Percentiles rank a stretch among this genome's conserved stretches.
Evolutionary conservation across 202 grass and related monocot genomes (phyloP).

Genomic region (Setaria viridis): DNA sequence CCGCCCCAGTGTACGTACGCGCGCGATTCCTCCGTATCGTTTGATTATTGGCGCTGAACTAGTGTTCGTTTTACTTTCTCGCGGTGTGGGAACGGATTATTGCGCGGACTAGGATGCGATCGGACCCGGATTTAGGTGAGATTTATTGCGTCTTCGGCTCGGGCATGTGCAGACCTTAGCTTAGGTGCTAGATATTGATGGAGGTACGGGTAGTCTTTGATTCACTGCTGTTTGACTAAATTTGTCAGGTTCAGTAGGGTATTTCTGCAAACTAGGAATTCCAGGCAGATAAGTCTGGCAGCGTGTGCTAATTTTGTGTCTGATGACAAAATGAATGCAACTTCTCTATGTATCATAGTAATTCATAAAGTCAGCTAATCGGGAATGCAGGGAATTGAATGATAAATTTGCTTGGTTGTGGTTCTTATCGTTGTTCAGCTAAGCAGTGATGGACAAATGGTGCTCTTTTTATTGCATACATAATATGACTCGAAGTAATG

Average conservation of each 20-base stretch:
- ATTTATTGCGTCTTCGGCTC: not conserved
- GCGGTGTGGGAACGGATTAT: not conserved
- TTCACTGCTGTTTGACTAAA: not conserved
- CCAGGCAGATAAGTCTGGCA: no score
- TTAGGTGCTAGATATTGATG: not conserved
- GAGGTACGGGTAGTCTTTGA: no score
- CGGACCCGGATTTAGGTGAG: not conserved
- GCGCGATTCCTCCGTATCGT: not conserved
- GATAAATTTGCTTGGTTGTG: not conserved
- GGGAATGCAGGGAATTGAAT: not conserved
- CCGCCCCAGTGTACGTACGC: slow-evolving; percentile 72
- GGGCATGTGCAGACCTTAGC: not conserved
- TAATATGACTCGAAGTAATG: not conserved
- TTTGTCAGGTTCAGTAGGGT: not conserved
- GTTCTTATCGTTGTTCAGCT: not conserved
- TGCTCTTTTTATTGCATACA: not conserved
- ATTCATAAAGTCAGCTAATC: not conserved
- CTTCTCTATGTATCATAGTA: not conserved
- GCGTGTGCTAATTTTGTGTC: not conserved
- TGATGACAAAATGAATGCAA: not conserved
- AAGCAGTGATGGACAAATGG: not conserved
- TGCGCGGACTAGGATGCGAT: not conserved
- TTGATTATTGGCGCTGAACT: not conserved
- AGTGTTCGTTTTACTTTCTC: not conserved
- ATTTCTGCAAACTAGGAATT: not conserved